Evolutionary conservation across 2,329 filamentous ascomycete genomes (phyloP).

Genomic region (Chlorencoelia australis): DNA sequence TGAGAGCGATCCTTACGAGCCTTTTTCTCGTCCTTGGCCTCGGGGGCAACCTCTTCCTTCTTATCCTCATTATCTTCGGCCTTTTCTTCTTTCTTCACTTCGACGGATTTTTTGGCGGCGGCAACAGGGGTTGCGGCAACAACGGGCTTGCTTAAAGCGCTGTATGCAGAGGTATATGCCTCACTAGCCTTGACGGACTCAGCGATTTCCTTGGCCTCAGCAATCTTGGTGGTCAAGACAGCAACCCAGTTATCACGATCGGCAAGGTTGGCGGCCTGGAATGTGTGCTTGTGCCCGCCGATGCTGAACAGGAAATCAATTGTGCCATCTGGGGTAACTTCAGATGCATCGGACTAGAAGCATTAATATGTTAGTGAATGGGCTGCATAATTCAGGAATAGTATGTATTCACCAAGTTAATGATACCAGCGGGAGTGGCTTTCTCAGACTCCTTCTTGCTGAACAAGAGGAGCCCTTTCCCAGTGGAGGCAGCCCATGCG

Average conservation of each 20-base stretch:
- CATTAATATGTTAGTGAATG: slow-evolving; percentile 23
- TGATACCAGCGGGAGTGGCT: slow-evolving; percentile 66
- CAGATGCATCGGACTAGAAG: slow-evolving; percentile 44
- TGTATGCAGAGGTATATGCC: slow-evolving; percentile 62
- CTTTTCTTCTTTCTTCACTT: slow-evolving; percentile 26
- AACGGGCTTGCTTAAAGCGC: slow-evolving; percentile 31
- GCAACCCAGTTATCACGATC: slow-evolving; percentile 92
- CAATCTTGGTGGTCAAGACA: slow-evolving; percentile 70
- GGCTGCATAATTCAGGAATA: background rate
- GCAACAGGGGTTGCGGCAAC: slow-evolving; percentile 26
- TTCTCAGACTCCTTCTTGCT: slow-evolving; percentile 70
- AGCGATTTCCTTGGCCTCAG: slow-evolving; percentile 75
- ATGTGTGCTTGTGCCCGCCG: slow-evolving; percentile 83
- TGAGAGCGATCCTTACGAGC: slow-evolving; percentile 52
- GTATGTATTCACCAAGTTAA: slow-evolving; percentile 62
- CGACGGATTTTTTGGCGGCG: slow-evolving; percentile 28
- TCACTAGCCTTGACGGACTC: slow-evolving; percentile 67
- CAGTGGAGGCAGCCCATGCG: slow-evolving; percentile 87
- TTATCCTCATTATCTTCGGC: slow-evolving; percentile 24
- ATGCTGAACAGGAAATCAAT: slow-evolving; percentile 80
- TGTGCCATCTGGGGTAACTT: slow-evolving; percentile 62
- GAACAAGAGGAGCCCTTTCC: slow-evolving; percentile 90
- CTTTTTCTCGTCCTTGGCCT: slow-evolving; percentile 42
- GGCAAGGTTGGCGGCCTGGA: slow-evolving; percentile 65
- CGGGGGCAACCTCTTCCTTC: slow-evolving; percentile 30